Evolutionary conservation across 768 basidiomycete genomes (phyloP).

Genomic region (Phlebiopsis flavidoalba): DNA sequence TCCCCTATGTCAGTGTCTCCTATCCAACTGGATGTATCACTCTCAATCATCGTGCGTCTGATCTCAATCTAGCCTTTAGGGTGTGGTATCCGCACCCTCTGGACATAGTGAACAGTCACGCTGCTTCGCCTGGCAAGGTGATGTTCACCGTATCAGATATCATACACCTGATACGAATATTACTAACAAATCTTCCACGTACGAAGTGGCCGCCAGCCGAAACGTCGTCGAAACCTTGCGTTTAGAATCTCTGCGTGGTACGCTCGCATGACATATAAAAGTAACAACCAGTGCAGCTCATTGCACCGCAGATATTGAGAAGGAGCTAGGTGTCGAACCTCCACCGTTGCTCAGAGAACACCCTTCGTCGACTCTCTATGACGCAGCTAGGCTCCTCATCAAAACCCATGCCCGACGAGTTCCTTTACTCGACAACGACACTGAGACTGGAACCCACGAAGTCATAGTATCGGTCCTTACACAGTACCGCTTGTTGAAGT

Average conservation of each 20-base stretch:
- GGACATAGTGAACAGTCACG: conserved; percentile 92
- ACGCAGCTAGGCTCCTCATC: conserved; percentile 85
- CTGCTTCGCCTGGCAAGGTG: conserved; percentile 93
- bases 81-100: conserved; percentile 95
- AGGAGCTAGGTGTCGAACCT: conserved; percentile 82
- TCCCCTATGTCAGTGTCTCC: conserved; percentile 81
- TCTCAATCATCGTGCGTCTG: not conserved
- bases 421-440: conserved; percentile 89
- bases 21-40: conserved; percentile 59
- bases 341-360: conserved; percentile 89
- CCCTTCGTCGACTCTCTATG: conserved; percentile 82
- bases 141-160: conserved; percentile 99
- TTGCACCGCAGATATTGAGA: conserved; percentile 78
- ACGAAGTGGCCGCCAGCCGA: conserved; percentile 83
- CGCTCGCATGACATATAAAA: conserved; percentile 17
- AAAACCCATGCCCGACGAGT: conserved; percentile 93
- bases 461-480: conserved; percentile 94
- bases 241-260: conserved; percentile 85
- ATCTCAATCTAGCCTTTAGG: conserved; percentile 38
- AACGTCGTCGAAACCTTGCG: conserved; percentile 91
- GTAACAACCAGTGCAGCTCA: not conserved
- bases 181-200: conserved; percentile 84
- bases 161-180: conserved; percentile 97
- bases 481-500: conserved; percentile 96
- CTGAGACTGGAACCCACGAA: conserved; percentile 92